Conservation (phyloP, 1,284 basidiomycete species). For the Ustilago lituana region DNA sequence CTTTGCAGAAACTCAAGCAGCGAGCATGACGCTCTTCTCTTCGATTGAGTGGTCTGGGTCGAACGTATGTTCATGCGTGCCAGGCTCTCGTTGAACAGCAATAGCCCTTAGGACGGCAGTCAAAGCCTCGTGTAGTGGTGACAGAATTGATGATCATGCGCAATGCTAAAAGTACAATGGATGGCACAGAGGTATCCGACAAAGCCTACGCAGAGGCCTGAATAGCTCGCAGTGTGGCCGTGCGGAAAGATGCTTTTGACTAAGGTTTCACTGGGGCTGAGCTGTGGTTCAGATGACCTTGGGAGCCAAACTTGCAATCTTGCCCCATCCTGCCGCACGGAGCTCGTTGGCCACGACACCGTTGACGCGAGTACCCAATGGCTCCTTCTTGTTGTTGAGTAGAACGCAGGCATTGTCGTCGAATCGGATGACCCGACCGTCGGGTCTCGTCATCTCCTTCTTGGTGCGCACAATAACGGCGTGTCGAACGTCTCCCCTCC, state of each 20-base stretch:
- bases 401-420: constrained; percentile 98
- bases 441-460: constrained; percentile 82
- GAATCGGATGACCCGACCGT: constrained; percentile 86
- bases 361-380: constrained; percentile 92
- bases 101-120: too few species aligned
- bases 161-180: too few species aligned
- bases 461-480: constrained; percentile 93
- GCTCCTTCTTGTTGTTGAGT: constrained; percentile 95
- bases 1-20: too few species aligned
- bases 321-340: constrained; percentile 91
- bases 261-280: too few species aligned
- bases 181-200: too few species aligned
- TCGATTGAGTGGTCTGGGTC: too few species aligned
- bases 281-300: constrained; percentile 74
- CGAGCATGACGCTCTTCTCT: too few species aligned
- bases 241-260: too few species aligned
- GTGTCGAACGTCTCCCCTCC: constrained; percentile 89
- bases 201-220: too few species aligned
- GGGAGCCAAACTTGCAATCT: constrained; percentile 89
- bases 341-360: constrained; percentile 92
- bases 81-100: too few species aligned
- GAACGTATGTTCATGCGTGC: too few species aligned
- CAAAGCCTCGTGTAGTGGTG: not conserved
- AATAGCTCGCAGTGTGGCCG: too few species aligned
- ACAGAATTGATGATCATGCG: not conserved